Evolutionary conservation across 176 grass and related monocot genomes (phyloP).

Genomic region (Typha latifolia): DNA sequence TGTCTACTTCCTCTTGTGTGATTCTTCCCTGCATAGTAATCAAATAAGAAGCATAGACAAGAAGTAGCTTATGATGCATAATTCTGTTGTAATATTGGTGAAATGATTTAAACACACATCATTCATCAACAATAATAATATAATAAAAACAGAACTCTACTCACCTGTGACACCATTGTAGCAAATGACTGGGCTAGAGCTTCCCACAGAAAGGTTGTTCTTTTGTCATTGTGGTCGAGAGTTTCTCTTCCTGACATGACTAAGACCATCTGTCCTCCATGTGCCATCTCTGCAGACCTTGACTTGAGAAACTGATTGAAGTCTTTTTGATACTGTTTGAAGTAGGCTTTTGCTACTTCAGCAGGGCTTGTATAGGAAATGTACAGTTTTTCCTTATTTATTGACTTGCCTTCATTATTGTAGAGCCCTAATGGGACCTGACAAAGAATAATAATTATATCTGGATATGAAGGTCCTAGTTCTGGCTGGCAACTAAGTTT

Average conservation of each 20-base stretch:
- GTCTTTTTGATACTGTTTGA: constrained; percentile 73
- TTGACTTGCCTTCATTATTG: constrained; percentile 21
- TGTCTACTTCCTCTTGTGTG: constrained; percentile 61
- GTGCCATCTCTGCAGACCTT: constrained; percentile 52
- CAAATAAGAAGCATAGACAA: no score
- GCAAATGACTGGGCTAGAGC: constrained; percentile 73
- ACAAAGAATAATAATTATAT: background rate
- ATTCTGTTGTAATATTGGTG: no score
- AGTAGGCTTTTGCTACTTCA: constrained; percentile 44
- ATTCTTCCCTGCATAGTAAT: constrained; percentile 32
- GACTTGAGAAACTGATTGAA: constrained; percentile 66
- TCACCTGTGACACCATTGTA: constrained; percentile 46
- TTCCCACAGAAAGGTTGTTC: constrained; percentile 67
- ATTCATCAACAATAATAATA: no score
- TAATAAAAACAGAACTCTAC: background rate
- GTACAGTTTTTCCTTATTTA: constrained; percentile 82
- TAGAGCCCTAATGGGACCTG: constrained; percentile 54
- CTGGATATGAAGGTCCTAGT: no score
- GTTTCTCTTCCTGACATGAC: constrained; percentile 65
- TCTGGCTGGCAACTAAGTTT: no score
- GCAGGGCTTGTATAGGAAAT: constrained; percentile 55
- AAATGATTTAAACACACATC: no score
- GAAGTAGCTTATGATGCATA: background rate
- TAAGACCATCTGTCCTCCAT: constrained; percentile 59
- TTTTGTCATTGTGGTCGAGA: constrained; percentile 30